These are phyloP conservation scores for Asterella californica DNA, from an alignment of 225 moss, liverwort and hornwort species.

Conservation along the genomic window DNA sequence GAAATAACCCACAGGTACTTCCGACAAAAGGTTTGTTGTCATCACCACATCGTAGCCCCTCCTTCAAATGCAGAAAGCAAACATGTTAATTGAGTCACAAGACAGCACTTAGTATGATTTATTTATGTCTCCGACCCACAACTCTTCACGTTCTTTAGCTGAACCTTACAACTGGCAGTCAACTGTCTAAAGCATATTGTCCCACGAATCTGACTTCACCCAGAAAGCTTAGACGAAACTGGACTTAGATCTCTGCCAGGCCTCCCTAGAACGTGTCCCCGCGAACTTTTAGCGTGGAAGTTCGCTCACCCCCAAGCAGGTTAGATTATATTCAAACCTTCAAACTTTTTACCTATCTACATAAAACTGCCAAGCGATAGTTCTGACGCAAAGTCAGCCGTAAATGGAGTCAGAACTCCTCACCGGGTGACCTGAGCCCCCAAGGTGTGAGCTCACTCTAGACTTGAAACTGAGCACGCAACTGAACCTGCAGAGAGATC, in stretches of 20 bases:
- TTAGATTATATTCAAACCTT: neutral
- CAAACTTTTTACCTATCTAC: neutral
- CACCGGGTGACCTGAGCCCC: neutral
- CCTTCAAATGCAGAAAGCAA: conserved; percentile 27
- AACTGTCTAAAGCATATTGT: neutral
- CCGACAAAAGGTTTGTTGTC: conserved; percentile 95
- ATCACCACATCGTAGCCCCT: conserved; percentile 71
- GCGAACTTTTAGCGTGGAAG: neutral
- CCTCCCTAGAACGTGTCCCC: neutral
- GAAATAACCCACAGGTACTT: conserved; percentile 94
- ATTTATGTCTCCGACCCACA: neutral
- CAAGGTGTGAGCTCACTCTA: neutral
- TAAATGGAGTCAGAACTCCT: too few relatives aligned
- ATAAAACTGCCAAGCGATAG: too few relatives aligned
- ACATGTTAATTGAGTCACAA: neutral
- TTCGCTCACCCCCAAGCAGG: neutral
- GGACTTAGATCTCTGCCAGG: neutral
- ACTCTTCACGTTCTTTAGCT: neutral
- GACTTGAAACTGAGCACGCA: neutral
- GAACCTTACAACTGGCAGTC: neutral
- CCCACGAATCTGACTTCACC: neutral
- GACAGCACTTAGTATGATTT: neutral
- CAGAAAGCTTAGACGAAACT: neutral
- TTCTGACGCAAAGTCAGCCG: too few relatives aligned
- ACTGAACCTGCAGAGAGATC: neutral